Evolutionary conservation across 176 grass and related monocot species (phyloP).

Genomic region (Metroxylon sagu): DNA sequence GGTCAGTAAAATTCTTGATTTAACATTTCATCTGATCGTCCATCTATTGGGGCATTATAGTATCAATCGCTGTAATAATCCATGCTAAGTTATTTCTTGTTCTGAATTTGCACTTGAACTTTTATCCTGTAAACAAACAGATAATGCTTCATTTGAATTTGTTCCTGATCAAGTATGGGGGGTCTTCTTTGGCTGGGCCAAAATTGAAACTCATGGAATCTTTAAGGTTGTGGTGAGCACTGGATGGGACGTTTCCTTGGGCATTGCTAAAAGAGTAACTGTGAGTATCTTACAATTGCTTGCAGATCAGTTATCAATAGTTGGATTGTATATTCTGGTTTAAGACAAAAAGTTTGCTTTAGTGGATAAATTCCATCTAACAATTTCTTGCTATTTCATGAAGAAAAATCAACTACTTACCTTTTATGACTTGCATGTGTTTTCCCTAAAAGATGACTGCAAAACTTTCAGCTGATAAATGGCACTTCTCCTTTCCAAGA

Average conservation of each 20-base stretch:
- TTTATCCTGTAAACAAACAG: slow-evolving; percentile 23
- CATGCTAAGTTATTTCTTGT: not conserved
- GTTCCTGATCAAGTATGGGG: slow-evolving; percentile 72
- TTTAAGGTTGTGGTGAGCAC: slow-evolving; percentile 44
- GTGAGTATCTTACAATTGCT: slow-evolving; percentile 24
- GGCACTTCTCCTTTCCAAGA: too few species aligned
- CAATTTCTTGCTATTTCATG: too few species aligned
- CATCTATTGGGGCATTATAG: not conserved
- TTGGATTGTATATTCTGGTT: slow-evolving; percentile 4
- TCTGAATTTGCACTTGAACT: not conserved
- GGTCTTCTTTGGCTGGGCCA: slow-evolving; percentile 71
- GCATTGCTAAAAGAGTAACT: slow-evolving; percentile 39
- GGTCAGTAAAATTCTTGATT: slow-evolving; percentile 16
- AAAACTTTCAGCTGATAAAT: too few species aligned
- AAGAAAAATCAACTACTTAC: not conserved
- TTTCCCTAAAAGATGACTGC: too few species aligned
- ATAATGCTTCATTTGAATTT: slow-evolving; percentile 41
- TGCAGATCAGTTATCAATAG: not conserved
- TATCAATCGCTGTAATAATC: not conserved
- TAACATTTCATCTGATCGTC: not conserved
- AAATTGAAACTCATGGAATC: slow-evolving; percentile 37
- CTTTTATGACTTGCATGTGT: too few species aligned
- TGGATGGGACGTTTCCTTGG: slow-evolving; percentile 60
- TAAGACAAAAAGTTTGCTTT: not conserved
- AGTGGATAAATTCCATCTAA: too few species aligned